phyloP scores from a whole-genome alignment of 306 rosid genomes.

The Sphenostylis stenocarpa region DNA sequence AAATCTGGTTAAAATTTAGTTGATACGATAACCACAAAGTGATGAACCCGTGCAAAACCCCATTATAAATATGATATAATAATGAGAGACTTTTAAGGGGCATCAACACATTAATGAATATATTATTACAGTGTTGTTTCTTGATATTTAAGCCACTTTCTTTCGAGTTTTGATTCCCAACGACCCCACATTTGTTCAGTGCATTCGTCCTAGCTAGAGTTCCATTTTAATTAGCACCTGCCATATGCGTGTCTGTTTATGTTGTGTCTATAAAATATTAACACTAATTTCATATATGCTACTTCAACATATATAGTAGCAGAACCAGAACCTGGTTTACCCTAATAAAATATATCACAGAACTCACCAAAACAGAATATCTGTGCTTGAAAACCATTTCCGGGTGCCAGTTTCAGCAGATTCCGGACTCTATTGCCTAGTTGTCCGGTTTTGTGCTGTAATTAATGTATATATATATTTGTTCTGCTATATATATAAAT shows the following conservation, averaged over 20 bases:
- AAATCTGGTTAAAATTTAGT: slow-evolving; percentile 18
- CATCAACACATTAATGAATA: slow-evolving; percentile 29
- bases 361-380: not conserved
- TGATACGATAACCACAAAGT: slow-evolving; percentile 37
- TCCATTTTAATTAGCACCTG: slow-evolving; percentile 33
- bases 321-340: slow-evolving; percentile 14
- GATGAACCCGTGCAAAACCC: slow-evolving; percentile 45
- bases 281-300: not conserved
- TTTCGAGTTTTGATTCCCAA: slow-evolving; percentile 37
- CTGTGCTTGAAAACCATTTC: slow-evolving; percentile 16
- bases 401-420: slow-evolving; percentile 9
- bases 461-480: not conserved
- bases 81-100: slow-evolving; percentile 38
- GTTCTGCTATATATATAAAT: not conserved
- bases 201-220: slow-evolving; percentile 46
- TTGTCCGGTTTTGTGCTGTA: slow-evolving; percentile 20
- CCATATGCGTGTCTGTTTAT: slow-evolving; percentile 14
- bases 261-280: not conserved
- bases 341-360: not conserved
- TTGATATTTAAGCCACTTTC: slow-evolving; percentile 42
- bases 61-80: slow-evolving; percentile 40
- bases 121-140: slow-evolving; percentile 34
- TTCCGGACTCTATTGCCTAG: slow-evolving; percentile 16
- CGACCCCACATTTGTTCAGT: slow-evolving; percentile 48
- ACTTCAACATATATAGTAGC: not conserved